Percentiles rank a stretch among this genome's conserved stretches.
These are phyloP conservation scores for Euphorbia tirucalli DNA, from an alignment of 345 rosid species.

Conservation along the genomic window DNA sequence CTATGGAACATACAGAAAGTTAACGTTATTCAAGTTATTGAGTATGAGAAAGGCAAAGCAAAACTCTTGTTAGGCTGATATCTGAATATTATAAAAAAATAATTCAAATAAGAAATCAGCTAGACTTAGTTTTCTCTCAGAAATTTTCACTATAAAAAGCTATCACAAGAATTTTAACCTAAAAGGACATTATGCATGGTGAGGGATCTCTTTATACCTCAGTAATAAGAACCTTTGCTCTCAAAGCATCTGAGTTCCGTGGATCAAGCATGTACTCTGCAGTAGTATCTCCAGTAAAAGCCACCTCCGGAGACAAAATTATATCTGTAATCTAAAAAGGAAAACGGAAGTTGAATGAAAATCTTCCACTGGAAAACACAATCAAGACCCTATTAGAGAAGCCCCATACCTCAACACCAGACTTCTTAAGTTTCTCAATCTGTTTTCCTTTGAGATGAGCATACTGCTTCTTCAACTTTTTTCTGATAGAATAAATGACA, in stretches of 20 bases:
- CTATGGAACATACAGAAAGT: neutral
- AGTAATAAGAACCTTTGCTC: constrained; percentile 88
- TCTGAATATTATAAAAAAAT: neutral
- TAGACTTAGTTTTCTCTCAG: neutral
- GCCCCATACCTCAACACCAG: constrained; percentile 69
- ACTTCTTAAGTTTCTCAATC: constrained; percentile 87
- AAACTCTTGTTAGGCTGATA: neutral
- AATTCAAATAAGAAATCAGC: neutral
- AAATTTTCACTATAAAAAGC: neutral
- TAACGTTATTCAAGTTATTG: no score
- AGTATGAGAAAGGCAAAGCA: neutral
- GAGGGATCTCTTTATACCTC: constrained; percentile 50
- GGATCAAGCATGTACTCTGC: constrained; percentile 95
- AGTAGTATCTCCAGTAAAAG: constrained; percentile 94
- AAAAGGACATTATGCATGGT: neutral
- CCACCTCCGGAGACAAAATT: constrained; percentile 86
- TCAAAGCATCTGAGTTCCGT: constrained; percentile 87
- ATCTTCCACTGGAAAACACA: neutral
- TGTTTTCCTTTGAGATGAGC: constrained; percentile 85
- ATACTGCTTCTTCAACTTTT: constrained; percentile 88
- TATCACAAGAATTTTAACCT: neutral
- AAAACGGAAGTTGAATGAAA: constrained; percentile 20
- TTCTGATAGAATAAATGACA: constrained; percentile 75
- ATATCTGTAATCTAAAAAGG: constrained; percentile 70
- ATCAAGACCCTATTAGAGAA: neutral